Percentiles rank a stretch among this genome's conserved stretches.
Evolutionary conservation across 495 filamentous ascomycete species (phyloP).

Genomic region (Talaromyces stipitatus): DNA sequence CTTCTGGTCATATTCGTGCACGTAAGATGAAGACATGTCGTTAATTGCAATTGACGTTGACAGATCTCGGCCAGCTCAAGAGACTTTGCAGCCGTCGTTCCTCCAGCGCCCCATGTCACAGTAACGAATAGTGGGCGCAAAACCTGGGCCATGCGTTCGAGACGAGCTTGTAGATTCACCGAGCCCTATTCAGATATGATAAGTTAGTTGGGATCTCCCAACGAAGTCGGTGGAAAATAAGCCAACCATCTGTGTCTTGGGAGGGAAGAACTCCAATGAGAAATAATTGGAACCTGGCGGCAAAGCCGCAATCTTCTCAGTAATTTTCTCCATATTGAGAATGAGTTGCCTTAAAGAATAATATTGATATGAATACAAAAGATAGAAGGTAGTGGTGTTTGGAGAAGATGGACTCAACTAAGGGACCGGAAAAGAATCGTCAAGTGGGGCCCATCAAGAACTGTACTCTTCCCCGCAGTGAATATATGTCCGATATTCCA

Average conservation of each 20-base stretch:
- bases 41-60: slow-evolving; percentile 82
- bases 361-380: neutral
- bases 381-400: neutral
- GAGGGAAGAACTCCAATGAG: slow-evolving; percentile 98
- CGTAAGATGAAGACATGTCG: slow-evolving; percentile 91
- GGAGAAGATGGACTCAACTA: neutral
- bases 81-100: slow-evolving; percentile 81
- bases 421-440: slow-evolving; percentile 10
- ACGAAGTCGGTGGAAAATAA: slow-evolving; percentile 14
- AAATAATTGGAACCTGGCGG: slow-evolving; percentile 77
- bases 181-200: slow-evolving; percentile 52
- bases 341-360: neutral
- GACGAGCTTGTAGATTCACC: slow-evolving; percentile 82
- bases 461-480: neutral
- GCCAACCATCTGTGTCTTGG: slow-evolving; percentile 82
- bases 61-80: slow-evolving; percentile 94
- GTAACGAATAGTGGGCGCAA: slow-evolving; percentile 91
- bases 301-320: slow-evolving; percentile 90
- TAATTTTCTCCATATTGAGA: slow-evolving; percentile 75
- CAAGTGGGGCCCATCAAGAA: slow-evolving; percentile 11
- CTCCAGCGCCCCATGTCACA: slow-evolving; percentile 96
- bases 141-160: slow-evolving; percentile 89
- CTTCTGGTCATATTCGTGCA: slow-evolving; percentile 94
- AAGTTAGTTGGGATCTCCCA: slow-evolving; percentile 12
- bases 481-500: neutral